Evolutionary conservation across 2,329 filamentous ascomycete species (phyloP).

Genomic region (Botrytis medusae): DNA sequence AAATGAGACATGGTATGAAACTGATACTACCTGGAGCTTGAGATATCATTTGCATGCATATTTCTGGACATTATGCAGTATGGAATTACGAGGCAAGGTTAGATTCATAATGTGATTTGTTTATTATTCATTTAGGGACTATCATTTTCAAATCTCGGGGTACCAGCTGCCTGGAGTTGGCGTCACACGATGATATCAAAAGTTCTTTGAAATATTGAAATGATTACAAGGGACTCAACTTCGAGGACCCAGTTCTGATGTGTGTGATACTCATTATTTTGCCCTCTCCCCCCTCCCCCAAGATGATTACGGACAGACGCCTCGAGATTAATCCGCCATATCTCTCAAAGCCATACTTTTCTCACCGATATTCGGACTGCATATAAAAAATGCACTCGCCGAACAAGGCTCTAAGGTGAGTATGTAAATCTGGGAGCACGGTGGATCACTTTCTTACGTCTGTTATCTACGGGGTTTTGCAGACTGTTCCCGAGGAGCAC

Average conservation of each 20-base stretch:
- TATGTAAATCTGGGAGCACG: too few relatives aligned
- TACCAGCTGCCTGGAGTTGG: background rate
- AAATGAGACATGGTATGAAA: background rate
- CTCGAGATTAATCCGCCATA: background rate
- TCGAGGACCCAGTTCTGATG: background rate
- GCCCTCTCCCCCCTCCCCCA: background rate
- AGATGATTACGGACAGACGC: background rate
- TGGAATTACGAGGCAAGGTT: background rate
- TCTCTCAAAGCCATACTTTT: background rate
- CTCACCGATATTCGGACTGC: background rate
- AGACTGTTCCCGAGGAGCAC: background rate
- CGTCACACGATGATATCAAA: background rate
- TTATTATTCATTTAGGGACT: background rate
- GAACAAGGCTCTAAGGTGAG: too few relatives aligned
- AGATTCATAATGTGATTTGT: background rate
- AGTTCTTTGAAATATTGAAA: background rate
- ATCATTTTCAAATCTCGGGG: background rate
- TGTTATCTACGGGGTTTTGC: background rate
- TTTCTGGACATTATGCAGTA: background rate
- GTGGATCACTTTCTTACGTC: background rate
- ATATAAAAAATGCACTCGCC: fast-evolving
- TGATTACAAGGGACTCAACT: background rate
- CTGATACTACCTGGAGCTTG: background rate
- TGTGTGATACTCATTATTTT: background rate
- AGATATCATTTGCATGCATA: background rate